Percentiles rank a stretch among this genome's conserved stretches.
Evolutionary conservation across 805 yeast genomes (phyloP).

Genomic region (Ogataea neopini): DNA sequence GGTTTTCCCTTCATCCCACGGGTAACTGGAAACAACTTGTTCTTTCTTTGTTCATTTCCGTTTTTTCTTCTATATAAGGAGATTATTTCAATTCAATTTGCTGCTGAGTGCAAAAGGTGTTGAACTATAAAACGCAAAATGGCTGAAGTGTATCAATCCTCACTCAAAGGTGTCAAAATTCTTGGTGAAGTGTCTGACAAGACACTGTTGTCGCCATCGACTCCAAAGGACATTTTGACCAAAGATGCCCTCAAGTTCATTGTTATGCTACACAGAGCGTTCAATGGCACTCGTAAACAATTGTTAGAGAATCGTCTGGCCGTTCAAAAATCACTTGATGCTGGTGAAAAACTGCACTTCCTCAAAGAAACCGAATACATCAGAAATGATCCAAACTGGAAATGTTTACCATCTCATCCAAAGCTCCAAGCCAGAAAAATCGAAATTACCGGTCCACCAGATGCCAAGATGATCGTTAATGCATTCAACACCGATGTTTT

Average conservation of each 20-base stretch:
- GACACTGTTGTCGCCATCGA: conserved; percentile 39
- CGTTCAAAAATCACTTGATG: conserved; percentile 62
- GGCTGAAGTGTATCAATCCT: conserved; percentile 31
- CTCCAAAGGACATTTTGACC: conserved; percentile 55
- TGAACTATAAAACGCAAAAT: conserved; percentile 13
- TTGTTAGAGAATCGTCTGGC: conserved; percentile 61
- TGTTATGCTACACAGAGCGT: conserved; percentile 71
- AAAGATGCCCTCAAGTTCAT: conserved; percentile 65
- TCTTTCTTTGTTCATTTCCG: too few relatives aligned
- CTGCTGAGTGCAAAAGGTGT: too few relatives aligned
- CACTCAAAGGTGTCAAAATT: conserved; percentile 53
- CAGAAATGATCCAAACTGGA: conserved; percentile 74
- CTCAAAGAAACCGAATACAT: conserved; percentile 67
- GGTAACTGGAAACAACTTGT: not conserved
- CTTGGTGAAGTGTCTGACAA: conserved; percentile 46
- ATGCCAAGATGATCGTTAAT: conserved; percentile 79
- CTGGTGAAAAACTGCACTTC: conserved; percentile 62
- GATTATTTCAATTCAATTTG: too few relatives aligned
- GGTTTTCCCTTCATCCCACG: not conserved
- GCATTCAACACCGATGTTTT: conserved; percentile 78
- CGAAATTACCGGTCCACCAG: conserved; percentile 86
- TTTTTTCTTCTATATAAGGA: not conserved
- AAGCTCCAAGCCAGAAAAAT: conserved; percentile 74
- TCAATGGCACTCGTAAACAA: conserved; percentile 59
- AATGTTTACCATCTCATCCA: conserved; percentile 70